Conservation (phyloP, 371 early-diverging fungal species). For the Lichtheimia ornata region DNA sequence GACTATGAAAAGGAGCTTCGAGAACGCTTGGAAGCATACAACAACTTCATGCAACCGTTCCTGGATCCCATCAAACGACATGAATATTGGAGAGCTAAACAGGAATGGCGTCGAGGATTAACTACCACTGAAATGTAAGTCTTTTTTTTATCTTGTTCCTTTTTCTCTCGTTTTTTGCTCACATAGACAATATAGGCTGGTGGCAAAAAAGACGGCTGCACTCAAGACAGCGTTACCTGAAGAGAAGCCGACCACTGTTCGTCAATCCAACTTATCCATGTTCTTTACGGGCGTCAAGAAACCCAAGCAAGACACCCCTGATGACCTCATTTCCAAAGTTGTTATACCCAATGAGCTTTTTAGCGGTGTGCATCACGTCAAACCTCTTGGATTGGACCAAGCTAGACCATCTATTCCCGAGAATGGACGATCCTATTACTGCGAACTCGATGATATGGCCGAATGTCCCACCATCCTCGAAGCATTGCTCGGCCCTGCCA, state of each 20-base stretch:
- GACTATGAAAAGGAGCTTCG: constrained; percentile 41
- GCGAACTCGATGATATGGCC: constrained; percentile 36
- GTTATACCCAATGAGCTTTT: constrained; percentile 45
- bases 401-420: not conserved
- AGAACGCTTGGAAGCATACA: constrained; percentile 28
- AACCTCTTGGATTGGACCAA: constrained; percentile 14
- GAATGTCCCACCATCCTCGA: constrained; percentile 27
- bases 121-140: constrained; percentile 45
- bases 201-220: constrained; percentile 4
- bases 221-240: constrained; percentile 5
- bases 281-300: constrained; percentile 49
- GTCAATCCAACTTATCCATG: constrained; percentile 37
- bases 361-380: constrained; percentile 43
- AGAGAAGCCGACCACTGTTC: not conserved
- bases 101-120: constrained; percentile 44
- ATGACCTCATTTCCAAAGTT: constrained; percentile 38
- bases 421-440: constrained; percentile 14
- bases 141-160: not conserved
- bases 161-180: not conserved
- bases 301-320: constrained; percentile 43
- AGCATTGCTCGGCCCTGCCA: constrained; percentile 6
- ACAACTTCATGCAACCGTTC: constrained; percentile 34
- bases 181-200: not conserved
- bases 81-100: constrained; percentile 33
- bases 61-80: constrained; percentile 24